phyloP scores from a whole-genome alignment of 176 grass and related monocot species.

The Lolium perenne region DNA sequence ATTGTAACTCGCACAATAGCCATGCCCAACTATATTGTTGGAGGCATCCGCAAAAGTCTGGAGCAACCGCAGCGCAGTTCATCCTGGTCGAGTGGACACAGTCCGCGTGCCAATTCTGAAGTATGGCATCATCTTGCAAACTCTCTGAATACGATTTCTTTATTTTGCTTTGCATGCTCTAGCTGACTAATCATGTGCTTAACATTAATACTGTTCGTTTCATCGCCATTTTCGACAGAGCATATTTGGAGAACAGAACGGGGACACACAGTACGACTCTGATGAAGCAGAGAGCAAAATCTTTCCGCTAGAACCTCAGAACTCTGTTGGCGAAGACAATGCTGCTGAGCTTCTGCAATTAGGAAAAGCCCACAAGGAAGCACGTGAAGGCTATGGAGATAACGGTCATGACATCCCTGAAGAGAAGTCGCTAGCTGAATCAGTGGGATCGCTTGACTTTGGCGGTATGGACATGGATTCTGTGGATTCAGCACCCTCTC shows the following conservation, averaged over 20 bases:
- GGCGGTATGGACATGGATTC: conserved; percentile 27
- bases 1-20: conserved; percentile 83
- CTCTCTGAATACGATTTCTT: conserved; percentile 28
- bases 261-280: conserved; percentile 69
- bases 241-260: conserved; percentile 42
- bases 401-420: conserved; percentile 35
- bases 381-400: conserved; percentile 46
- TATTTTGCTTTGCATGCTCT: neutral
- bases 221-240: conserved; percentile 42
- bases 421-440: conserved; percentile 55
- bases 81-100: conserved; percentile 66
- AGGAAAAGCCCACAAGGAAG: conserved; percentile 30
- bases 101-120: conserved; percentile 40
- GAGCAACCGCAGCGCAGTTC: conserved; percentile 73
- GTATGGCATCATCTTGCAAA: conserved; percentile 51
- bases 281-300: conserved; percentile 89
- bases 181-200: neutral
- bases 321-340: conserved; percentile 41
- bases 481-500: conserved; percentile 37
- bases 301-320: conserved; percentile 48
- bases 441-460: conserved; percentile 51
- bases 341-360: conserved; percentile 33
- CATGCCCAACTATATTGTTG: conserved; percentile 91
- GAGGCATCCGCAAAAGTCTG: conserved; percentile 73
- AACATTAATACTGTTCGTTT: conserved; percentile 27